Conservation (phyloP, 2,329 filamentous ascomycete genomes). For the Bisporella sp. region DNA sequence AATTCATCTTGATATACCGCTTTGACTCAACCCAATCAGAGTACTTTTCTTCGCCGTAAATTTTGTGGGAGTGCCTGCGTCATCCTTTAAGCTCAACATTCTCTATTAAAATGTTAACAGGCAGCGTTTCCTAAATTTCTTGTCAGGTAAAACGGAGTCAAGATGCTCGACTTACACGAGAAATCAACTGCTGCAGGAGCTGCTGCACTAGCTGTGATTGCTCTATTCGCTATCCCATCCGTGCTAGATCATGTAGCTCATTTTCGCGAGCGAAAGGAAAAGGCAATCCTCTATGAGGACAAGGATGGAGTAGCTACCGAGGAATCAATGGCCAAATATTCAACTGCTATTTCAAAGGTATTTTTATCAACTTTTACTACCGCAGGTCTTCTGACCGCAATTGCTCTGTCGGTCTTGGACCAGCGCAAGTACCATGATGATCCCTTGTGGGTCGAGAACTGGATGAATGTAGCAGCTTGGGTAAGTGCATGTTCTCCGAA, state of each 20-base stretch:
- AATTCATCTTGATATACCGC: no score
- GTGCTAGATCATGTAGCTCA: constrained; percentile 30
- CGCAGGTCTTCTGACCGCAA: constrained; percentile 46
- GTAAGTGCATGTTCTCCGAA: constrained; percentile 40
- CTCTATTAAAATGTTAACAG: no score
- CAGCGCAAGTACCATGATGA: constrained; percentile 32
- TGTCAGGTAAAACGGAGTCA: constrained; percentile 26
- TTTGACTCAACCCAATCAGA: no score
- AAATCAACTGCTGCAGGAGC: constrained; percentile 17
- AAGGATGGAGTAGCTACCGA: constrained; percentile 61
- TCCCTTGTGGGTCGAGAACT: constrained; percentile 44
- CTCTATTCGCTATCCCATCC: constrained; percentile 33
- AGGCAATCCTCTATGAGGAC: constrained; percentile 53
- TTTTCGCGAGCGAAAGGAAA: constrained; percentile 22
- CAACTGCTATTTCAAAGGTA: constrained; percentile 49
- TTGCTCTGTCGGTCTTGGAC: constrained; percentile 48
- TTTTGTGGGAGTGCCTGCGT: no score
- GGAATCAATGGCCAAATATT: constrained; percentile 56
- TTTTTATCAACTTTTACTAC: constrained; percentile 46
- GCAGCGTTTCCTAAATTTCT: no score
- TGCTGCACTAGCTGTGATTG: constrained; percentile 28
- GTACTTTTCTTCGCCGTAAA: no score
- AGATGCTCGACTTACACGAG: constrained; percentile 52
- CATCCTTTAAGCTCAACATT: no score
- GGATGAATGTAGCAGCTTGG: constrained; percentile 55